Percentiles rank a stretch among this genome's conserved stretches.
phyloP scores from a whole-genome alignment of 2,329 filamentous ascomycete species.

The Coleophoma cylindrospora region DNA sequence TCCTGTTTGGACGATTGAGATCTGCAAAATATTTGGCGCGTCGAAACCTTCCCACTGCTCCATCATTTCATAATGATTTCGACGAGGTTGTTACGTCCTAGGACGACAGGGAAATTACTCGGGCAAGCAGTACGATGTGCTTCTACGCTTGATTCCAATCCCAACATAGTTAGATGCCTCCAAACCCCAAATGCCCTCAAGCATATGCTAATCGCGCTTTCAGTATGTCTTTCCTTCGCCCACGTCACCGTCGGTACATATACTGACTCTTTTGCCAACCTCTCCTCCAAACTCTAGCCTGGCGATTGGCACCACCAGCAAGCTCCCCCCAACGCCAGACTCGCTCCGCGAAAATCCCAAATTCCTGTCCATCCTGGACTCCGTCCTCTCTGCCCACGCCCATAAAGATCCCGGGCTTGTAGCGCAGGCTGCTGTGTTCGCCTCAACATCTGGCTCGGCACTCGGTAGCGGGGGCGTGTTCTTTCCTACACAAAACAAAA shows the following conservation, averaged over 20 bases:
- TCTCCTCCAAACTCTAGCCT: slow-evolving; percentile 47
- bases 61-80: neutral
- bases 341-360: slow-evolving; percentile 54
- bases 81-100: neutral
- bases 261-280: slow-evolving; percentile 56
- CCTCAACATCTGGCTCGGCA: slow-evolving; percentile 49
- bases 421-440: slow-evolving; percentile 54
- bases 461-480: slow-evolving; percentile 47
- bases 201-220: neutral
- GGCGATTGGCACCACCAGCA: slow-evolving; percentile 54
- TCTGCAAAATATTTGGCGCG: no score
- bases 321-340: slow-evolving; percentile 54
- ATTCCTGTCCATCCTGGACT: slow-evolving; percentile 55
- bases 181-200: neutral
- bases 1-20: no score
- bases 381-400: slow-evolving; percentile 50
- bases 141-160: neutral
- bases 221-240: slow-evolving; percentile 55
- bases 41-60: no score
- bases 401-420: slow-evolving; percentile 49
- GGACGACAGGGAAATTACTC: neutral
- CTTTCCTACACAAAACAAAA: slow-evolving; percentile 31
- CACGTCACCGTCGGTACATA: slow-evolving; percentile 38
- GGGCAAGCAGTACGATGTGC: neutral
- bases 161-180: slow-evolving; percentile 3